These are phyloP conservation scores for Candida schatavii DNA, from an alignment of 805 yeast genomes.

Conservation along the genomic window DNA sequence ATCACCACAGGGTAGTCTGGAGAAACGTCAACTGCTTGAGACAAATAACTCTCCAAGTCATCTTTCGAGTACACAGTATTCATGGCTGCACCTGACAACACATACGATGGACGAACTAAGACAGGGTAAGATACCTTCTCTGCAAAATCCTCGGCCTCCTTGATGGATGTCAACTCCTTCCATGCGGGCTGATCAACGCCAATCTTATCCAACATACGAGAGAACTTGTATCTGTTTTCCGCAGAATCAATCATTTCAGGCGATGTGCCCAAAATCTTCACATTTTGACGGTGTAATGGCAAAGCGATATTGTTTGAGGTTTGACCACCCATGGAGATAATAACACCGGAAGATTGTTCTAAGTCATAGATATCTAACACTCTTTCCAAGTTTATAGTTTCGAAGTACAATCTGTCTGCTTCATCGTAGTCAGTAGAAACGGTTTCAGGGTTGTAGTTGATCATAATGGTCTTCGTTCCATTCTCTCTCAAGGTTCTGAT, in stretches of 20 bases:
- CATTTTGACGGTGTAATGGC: constrained; percentile 88
- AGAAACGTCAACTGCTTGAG: constrained; percentile 95
- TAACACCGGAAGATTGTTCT: constrained; percentile 87
- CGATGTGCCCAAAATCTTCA: constrained; percentile 92
- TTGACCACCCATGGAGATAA: constrained; percentile 98
- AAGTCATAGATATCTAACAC: constrained; percentile 92
- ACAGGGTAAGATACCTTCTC: constrained; percentile 91
- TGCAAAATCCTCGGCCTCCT: constrained; percentile 91
- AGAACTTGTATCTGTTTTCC: constrained; percentile 95
- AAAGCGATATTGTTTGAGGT: constrained; percentile 95
- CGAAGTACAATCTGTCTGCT: constrained; percentile 94
- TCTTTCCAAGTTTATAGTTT: constrained; percentile 90
- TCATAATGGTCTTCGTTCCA: constrained; percentile 90
- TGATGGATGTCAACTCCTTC: constrained; percentile 93
- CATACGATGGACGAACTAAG: constrained; percentile 95
- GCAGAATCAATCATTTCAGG: constrained; percentile 99
- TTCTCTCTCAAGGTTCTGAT: constrained; percentile 87
- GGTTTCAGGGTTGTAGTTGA: constrained; percentile 97
- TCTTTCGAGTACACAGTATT: constrained; percentile 89
- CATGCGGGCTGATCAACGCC: constrained; percentile 99
- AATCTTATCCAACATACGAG: constrained; percentile 93
- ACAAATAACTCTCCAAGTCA: constrained; percentile 81
- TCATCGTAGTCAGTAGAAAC: constrained; percentile 99
- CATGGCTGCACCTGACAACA: constrained; percentile 98
- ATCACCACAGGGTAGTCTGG: constrained; percentile 98